A percentile compares a stretch with the other conserved stretches of the same genome.
phyloP scores from a whole-genome alignment of 495 filamentous ascomycete genomes.

The Sporormia fimetaria region DNA sequence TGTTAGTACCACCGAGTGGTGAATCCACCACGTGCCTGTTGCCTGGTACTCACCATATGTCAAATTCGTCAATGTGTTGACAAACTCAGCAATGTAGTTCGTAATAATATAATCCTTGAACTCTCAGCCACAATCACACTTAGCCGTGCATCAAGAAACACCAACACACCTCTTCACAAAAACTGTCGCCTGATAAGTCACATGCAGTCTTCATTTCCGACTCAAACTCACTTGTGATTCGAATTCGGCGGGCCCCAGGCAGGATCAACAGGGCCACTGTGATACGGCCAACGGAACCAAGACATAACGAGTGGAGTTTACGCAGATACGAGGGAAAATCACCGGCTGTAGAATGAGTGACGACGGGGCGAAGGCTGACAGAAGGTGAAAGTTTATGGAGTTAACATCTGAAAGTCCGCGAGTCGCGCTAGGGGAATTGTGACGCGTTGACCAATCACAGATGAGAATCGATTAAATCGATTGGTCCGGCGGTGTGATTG shows the following conservation, averaged over 20 bases:
- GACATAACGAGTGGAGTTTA: too few species aligned
- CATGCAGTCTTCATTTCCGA: background rate
- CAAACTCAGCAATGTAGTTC: conserved; percentile 44
- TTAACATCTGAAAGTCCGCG: too few species aligned
- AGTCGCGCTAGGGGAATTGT: too few species aligned
- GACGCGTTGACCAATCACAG: too few species aligned
- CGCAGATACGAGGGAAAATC: too few species aligned
- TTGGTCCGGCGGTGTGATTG: too few species aligned
- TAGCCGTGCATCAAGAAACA: background rate
- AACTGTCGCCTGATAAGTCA: conserved; percentile 9
- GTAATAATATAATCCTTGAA: conserved; percentile 43
- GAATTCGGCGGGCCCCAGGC: conserved; percentile 14
- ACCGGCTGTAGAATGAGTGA: too few species aligned
- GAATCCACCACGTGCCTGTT: background rate
- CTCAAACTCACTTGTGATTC: conserved; percentile 19
- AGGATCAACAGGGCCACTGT: too few species aligned
- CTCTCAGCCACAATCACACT: background rate
- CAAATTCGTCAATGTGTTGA: conserved; percentile 46
- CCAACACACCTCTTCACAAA: conserved; percentile 22
- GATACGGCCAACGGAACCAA: too few species aligned
- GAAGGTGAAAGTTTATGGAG: too few species aligned
- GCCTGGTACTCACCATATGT: conserved; percentile 34
- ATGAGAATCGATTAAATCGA: too few species aligned
- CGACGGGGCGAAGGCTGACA: too few species aligned
- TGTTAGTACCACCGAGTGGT: background rate